These are phyloP conservation scores for Leptographium flavum DNA, from an alignment of 2,329 filamentous ascomycete species.

Conservation along the genomic window DNA sequence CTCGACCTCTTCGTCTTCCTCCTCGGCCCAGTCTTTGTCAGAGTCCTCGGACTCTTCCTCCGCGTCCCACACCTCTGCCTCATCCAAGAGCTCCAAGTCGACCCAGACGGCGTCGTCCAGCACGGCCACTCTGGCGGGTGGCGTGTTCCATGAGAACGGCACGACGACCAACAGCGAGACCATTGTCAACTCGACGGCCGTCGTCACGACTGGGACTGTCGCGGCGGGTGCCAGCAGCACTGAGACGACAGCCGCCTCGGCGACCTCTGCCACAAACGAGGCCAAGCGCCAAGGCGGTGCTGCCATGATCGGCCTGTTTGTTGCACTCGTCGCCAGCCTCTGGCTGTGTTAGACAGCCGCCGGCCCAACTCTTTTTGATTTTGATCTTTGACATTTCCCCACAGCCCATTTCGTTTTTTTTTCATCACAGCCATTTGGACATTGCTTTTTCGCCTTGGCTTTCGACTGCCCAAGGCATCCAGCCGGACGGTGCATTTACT, in stretches of 20 bases:
- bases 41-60: conserved; percentile 10
- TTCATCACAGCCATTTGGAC: not conserved
- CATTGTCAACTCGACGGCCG: not conserved
- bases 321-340: conserved; percentile 39
- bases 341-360: conserved; percentile 26
- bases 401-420: not conserved
- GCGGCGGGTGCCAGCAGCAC: conserved; percentile 9
- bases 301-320: conserved; percentile 37
- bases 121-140: conserved; percentile 21
- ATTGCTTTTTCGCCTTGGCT: not conserved
- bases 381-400: too few relatives aligned
- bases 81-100: conserved; percentile 11
- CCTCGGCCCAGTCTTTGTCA: conserved; percentile 3
- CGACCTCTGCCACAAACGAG: conserved; percentile 23
- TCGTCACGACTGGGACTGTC: conserved; percentile 2
- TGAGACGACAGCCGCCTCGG: conserved; percentile 10
- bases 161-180: conserved; percentile 8
- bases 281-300: conserved; percentile 30
- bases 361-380: not conserved
- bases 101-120: conserved; percentile 8
- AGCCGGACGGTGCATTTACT: not conserved
- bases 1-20: conserved; percentile 14
- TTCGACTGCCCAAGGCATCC: not conserved
- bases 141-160: conserved; percentile 41
- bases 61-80: conserved; percentile 15